Percentiles rank a stretch among this genome's conserved stretches.
These are phyloP conservation scores for Petunia hybrid DNA, from an alignment of 305 asterid species.

Conservation along the genomic window DNA sequence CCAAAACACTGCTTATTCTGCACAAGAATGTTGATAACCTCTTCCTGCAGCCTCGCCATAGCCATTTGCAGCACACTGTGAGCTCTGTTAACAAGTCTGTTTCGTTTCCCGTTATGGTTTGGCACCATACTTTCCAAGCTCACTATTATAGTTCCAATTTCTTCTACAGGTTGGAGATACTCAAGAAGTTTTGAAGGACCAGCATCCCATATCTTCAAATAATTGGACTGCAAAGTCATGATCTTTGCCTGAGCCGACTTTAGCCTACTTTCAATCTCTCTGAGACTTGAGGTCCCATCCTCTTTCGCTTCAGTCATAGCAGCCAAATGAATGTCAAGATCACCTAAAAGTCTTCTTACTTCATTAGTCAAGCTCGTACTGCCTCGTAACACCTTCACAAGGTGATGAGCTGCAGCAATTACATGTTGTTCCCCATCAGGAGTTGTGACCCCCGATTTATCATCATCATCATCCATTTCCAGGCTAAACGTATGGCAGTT, in stretches of 20 bases:
- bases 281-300: constrained; percentile 38
- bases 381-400: constrained; percentile 59
- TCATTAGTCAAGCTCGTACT: constrained; percentile 45
- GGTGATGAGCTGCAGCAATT: constrained; percentile 67
- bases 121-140: constrained; percentile 39
- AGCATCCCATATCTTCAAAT: constrained; percentile 58
- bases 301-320: constrained; percentile 41
- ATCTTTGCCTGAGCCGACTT: constrained; percentile 50
- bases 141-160: constrained; percentile 46
- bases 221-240: constrained; percentile 50
- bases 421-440: constrained; percentile 56
- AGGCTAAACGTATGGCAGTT: constrained; percentile 1
- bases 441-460: background rate
- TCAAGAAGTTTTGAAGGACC: constrained; percentile 42
- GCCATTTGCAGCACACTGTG: constrained; percentile 55
- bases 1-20: constrained; percentile 56
- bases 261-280: constrained; percentile 51
- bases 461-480: constrained; percentile 46
- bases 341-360: constrained; percentile 43
- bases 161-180: constrained; percentile 62
- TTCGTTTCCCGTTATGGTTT: constrained; percentile 35
- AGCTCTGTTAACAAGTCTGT: constrained; percentile 50
- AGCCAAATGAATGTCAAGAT: constrained; percentile 56
- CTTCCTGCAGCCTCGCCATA: constrained; percentile 67
- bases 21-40: constrained; percentile 53